Percentiles rank a stretch among this genome's conserved stretches.
These are phyloP conservation scores for Corniculantispora saksenae DNA, from an alignment of 2,329 filamentous ascomycete species.

Conservation along the genomic window DNA sequence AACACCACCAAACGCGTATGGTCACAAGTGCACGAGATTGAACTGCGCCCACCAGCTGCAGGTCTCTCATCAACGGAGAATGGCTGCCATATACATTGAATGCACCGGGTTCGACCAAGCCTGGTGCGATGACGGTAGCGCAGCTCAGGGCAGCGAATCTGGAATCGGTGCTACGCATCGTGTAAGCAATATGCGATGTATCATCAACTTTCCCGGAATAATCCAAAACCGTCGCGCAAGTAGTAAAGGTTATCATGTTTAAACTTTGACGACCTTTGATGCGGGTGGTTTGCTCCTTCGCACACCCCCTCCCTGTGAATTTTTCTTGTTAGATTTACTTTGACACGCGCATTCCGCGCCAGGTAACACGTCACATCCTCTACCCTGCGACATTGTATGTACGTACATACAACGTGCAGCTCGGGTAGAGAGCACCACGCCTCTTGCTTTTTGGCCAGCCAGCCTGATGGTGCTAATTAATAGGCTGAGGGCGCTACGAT, in stretches of 20 bases:
- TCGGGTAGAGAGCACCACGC: not conserved
- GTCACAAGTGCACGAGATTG: no score
- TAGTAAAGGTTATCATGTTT: not conserved
- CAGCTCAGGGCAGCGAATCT: not conserved
- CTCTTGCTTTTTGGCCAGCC: not conserved
- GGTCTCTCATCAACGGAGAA: not conserved
- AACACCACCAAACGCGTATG: no score
- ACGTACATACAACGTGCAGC: not conserved
- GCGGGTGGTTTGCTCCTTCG: not conserved
- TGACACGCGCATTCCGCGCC: conserved; percentile 7
- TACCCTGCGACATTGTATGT: not conserved
- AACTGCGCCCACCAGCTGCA: no score
- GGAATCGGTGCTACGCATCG: not conserved
- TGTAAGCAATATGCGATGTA: not conserved
- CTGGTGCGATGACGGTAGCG: not conserved
- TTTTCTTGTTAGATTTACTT: not conserved
- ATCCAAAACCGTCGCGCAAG: not conserved
- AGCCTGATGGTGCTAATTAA: not conserved
- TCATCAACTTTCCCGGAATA: not conserved
- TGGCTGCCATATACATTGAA: not conserved
- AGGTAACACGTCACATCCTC: conserved; percentile 16
- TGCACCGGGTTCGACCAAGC: not conserved
- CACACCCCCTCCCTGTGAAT: not conserved
- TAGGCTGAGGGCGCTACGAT: not conserved
- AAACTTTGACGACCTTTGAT: not conserved